Conservation (phyloP, 805 yeast genomes). For the Teunomyces aglyptinius region DNA sequence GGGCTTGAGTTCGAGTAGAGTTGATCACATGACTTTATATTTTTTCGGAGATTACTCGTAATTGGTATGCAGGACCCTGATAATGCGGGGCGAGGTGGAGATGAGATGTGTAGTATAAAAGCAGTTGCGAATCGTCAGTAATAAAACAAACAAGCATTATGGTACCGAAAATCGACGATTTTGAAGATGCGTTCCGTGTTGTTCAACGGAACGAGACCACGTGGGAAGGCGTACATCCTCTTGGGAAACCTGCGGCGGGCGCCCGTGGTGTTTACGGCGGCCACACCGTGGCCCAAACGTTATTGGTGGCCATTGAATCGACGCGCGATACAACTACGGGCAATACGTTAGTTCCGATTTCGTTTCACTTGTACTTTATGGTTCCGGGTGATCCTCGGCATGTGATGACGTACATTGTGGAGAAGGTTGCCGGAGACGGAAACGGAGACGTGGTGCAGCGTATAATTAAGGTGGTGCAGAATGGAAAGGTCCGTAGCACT, state of each 20-base stretch:
- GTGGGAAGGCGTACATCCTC: conserved; percentile 33
- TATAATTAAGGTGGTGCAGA: conserved; percentile 55
- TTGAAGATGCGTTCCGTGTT: conserved; percentile 34
- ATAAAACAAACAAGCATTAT: too few species aligned
- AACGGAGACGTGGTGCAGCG: conserved; percentile 50
- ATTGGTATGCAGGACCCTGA: neutral
- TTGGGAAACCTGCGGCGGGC: conserved; percentile 36
- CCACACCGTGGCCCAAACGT: conserved; percentile 61
- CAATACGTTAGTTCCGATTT: conserved; percentile 45
- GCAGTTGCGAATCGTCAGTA: too few species aligned
- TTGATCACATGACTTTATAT: neutral
- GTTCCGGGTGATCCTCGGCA: conserved; percentile 47
- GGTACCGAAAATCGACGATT: conserved; percentile 12
- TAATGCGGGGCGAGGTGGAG: too few species aligned
- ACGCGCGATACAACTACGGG: conserved; percentile 18
- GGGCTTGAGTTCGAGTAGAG: neutral
- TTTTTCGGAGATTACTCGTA: neutral
- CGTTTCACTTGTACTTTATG: conserved; percentile 63
- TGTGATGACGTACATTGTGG: conserved; percentile 55
- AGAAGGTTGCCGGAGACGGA: conserved; percentile 47
- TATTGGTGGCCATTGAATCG: conserved; percentile 57
- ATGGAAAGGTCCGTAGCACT: conserved; percentile 47
- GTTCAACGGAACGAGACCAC: conserved; percentile 21
- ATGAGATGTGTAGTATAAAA: too few species aligned
- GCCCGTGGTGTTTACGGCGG: conserved; percentile 76